These are phyloP conservation scores for Cladosporium colombiae DNA, from an alignment of 2,329 filamentous ascomycete genomes.

Conservation along the genomic window DNA sequence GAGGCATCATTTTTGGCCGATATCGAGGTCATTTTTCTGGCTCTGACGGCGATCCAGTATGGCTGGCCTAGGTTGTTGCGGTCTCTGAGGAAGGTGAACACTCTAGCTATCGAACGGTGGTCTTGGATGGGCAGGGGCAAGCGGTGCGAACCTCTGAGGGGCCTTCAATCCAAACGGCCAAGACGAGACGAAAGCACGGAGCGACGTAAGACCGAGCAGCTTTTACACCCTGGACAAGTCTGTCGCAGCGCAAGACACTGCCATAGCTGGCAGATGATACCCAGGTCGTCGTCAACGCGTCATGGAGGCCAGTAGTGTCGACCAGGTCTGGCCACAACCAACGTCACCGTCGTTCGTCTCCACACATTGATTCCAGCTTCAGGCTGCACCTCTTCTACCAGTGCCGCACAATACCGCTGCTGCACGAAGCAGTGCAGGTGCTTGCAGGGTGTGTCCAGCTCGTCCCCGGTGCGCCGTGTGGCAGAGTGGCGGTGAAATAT, in stretches of 20 bases:
- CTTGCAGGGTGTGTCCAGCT: not conserved
- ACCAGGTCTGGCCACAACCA: not conserved
- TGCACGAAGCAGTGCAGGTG: not conserved
- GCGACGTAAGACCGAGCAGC: not conserved
- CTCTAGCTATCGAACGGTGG: not conserved
- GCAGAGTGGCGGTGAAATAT: not conserved
- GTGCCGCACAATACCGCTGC: not conserved
- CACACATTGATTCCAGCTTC: not conserved
- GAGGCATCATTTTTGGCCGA: not conserved
- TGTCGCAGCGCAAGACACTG: not conserved
- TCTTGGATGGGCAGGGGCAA: not conserved
- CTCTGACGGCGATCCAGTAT: not conserved
- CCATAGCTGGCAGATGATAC: not conserved
- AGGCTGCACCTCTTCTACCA: not conserved
- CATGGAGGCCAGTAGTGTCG: not conserved
- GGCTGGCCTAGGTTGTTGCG: not conserved
- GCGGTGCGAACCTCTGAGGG: not conserved
- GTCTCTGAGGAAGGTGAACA: not conserved
- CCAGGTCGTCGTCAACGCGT: not conserved
- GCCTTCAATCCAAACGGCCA: not conserved
- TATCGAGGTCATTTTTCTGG: not conserved
- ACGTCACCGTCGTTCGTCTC: not conserved
- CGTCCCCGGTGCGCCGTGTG: not conserved
- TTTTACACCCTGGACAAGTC: not conserved
- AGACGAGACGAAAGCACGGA: not conserved